A percentile compares a stretch with the other conserved stretches of the same genome.
Conservation (phyloP, 345 rosid species). For the Carallia brachiata region DNA sequence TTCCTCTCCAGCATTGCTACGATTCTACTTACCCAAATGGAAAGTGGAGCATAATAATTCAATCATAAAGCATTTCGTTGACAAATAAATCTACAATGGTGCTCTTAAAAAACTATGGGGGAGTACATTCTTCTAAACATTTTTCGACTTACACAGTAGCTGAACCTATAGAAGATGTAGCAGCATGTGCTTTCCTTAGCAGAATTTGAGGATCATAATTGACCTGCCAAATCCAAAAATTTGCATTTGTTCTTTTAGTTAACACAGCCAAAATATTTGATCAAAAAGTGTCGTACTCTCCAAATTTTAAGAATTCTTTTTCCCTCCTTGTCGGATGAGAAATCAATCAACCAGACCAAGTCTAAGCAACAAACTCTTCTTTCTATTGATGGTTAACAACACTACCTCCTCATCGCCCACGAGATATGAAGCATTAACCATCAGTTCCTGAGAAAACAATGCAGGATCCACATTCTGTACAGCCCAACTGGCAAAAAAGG, state of each 20-base stretch:
- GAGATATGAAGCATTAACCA: conserved; percentile 58
- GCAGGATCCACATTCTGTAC: conserved; percentile 88
- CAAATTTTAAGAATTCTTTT: not conserved
- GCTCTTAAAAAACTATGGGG: conserved; percentile 14
- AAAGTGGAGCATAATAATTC: not conserved
- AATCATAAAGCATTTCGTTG: not conserved
- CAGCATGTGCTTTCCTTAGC: conserved; percentile 74
- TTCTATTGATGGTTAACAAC: not conserved
- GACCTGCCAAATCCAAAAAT: conserved; percentile 42
- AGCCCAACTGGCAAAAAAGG: conserved; percentile 62
- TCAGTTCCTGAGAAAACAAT: conserved; percentile 67
- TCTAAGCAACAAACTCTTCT: not conserved
- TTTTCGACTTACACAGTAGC: conserved; percentile 60
- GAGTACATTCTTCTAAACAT: not conserved
- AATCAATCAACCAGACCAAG: not conserved
- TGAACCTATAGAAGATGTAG: conserved; percentile 72
- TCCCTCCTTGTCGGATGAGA: not conserved
- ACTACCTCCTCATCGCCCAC: conserved; percentile 60
- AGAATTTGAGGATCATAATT: conserved; percentile 74
- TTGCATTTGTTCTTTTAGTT: not conserved
- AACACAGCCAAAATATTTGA: not conserved
- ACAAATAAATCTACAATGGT: not conserved
- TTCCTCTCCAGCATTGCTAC: conserved; percentile 73
- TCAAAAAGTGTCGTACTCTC: not conserved
- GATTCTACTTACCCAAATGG: conserved; percentile 45